Evolutionary conservation across 1,284 basidiomycete genomes (phyloP), one percentile per base, ranked within the genome.

Genomic region (Trametes versicolor): DNA sequence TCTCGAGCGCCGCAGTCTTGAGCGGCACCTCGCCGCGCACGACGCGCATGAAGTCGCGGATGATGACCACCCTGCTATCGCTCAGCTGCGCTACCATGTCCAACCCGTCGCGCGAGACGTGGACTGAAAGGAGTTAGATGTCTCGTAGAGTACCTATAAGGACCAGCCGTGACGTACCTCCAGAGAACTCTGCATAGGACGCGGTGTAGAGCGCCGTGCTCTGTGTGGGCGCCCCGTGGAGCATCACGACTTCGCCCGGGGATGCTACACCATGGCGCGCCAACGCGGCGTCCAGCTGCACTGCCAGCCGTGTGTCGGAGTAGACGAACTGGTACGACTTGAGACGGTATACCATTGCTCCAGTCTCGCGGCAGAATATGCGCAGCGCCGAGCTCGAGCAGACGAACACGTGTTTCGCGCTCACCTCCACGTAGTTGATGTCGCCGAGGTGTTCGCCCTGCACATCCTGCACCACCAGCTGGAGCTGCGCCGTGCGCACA

Each of bases 391-490:
- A 65, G 6, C 72, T 70, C 15, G 84, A 85, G 65, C 89, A 91
- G 17, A 93, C 76, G 68, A 93, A 86, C 0, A 86, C 84, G 71
- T 91, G 84, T 12, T 78, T 77, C 41, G 79, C 76, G 57, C 84
- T 87, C 60, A 93, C 74, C 67, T 93, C 92, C 49, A 93, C 89
- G 69, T 93, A 93, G 60, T 80, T 79, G 63, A 91, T 80, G 2
- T 76, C 64, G 2, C 80, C 83, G 1, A 64, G 12, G 69, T 62
- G 9, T 66, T 59, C 51, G 47, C 63, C 72, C 64, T 85, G 82
- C 13, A 82, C 79, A 49, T 80, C 75, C 12, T 75, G 69, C 45
- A 93, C 78, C 7, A 80, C 81, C 63, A 86, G 80, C 3, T 83
- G 70, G 7, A 87, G 71, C 37, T 71, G 71, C 1, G 81, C 84